Evolutionary conservation across 2,329 filamentous ascomycete species (phyloP).

Genomic region (Sordariomycetes sp.): DNA sequence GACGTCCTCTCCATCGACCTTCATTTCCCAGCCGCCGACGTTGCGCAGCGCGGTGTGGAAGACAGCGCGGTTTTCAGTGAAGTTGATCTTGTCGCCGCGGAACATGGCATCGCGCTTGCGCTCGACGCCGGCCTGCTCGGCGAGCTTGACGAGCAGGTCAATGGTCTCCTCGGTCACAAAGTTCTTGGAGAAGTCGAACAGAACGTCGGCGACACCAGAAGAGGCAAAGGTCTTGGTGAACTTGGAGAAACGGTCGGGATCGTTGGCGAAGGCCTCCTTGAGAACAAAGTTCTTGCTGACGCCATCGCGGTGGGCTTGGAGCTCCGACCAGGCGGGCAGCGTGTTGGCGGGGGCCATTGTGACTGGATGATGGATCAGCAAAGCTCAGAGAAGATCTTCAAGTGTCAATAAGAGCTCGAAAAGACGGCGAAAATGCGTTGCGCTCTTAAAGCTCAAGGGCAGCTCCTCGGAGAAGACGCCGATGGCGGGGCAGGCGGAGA

Average conservation of each 20-base stretch:
- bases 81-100: slow-evolving; percentile 96
- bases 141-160: slow-evolving; percentile 76
- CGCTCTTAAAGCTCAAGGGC: no score
- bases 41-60: slow-evolving; percentile 95
- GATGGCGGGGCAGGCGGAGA: no score
- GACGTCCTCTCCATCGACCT: slow-evolving; percentile 87
- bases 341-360: slow-evolving; percentile 75
- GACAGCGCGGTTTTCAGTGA: slow-evolving; percentile 92
- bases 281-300: slow-evolving; percentile 85
- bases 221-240: slow-evolving; percentile 82
- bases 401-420: no score
- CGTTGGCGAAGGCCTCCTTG: slow-evolving; percentile 85
- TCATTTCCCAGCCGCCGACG: slow-evolving; percentile 68
- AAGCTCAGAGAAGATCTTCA: background rate
- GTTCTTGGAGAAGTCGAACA: slow-evolving; percentile 99
- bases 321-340: slow-evolving; percentile 78
- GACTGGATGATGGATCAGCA: background rate
- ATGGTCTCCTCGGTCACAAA: slow-evolving; percentile 91
- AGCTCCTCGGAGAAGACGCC: no score
- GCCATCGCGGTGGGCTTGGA: slow-evolving; percentile 81
- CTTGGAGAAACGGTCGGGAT: slow-evolving; percentile 81
- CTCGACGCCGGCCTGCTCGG: slow-evolving; percentile 83
- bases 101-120: slow-evolving; percentile 97
- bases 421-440: no score
- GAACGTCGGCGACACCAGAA: slow-evolving; percentile 74